These are phyloP conservation scores for Somion occarium DNA, from an alignment of 1,284 basidiomycete species.

Conservation along the genomic window DNA sequence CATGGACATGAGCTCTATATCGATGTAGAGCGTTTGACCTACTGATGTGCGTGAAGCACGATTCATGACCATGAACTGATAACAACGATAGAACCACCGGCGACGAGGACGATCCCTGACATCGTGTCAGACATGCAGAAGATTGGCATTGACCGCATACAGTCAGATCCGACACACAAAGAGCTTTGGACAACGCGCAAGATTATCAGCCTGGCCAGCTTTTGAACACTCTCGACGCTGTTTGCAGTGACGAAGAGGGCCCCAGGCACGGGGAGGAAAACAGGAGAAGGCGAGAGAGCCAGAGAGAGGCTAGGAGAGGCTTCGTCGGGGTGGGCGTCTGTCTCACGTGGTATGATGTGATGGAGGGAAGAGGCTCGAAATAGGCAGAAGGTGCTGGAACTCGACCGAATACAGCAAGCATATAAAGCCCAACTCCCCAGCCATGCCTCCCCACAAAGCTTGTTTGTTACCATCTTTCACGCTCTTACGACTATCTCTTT, in stretches of 20 bases:
- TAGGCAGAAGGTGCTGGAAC: slow-evolving; percentile 16
- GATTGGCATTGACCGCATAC: no score
- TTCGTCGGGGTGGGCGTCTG: not conserved
- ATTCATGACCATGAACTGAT: no score
- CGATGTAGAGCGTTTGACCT: no score
- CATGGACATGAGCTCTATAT: no score
- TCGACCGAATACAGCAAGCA: slow-evolving; percentile 8
- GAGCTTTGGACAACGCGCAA: no score
- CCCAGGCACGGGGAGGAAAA: not conserved
- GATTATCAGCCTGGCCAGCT: no score
- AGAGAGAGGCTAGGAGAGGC: not conserved
- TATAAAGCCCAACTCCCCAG: slow-evolving; percentile 10
- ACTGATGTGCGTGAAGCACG: no score
- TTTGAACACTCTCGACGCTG: not conserved
- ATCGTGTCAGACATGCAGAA: no score
- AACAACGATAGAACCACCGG: no score
- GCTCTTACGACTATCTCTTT: slow-evolving; percentile 11
- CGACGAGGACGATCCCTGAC: no score
- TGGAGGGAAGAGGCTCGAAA: slow-evolving; percentile 11
- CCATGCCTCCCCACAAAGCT: slow-evolving; percentile 10
- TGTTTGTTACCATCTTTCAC: slow-evolving; percentile 4
- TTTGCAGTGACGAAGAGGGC: not conserved
- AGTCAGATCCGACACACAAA: no score
- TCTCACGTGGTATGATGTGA: slow-evolving; percentile 3
- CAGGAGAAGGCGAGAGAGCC: not conserved